These are phyloP conservation scores for Quercus cerris DNA, from an alignment of 306 rosid genomes.

Conservation along the genomic window DNA sequence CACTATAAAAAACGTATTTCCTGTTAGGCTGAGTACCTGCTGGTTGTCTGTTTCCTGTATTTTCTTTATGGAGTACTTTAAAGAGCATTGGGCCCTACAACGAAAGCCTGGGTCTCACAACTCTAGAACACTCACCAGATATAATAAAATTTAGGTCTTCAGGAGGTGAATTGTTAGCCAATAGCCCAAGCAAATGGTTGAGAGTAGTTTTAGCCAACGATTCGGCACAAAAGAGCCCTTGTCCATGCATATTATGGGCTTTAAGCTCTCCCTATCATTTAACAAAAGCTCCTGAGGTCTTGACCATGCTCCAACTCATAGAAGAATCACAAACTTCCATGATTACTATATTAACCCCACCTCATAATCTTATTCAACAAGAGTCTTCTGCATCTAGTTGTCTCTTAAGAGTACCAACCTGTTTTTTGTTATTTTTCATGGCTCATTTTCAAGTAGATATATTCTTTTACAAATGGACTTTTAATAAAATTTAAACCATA, in stretches of 20 bases:
- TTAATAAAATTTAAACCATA: not conserved
- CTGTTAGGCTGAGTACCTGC: not conserved
- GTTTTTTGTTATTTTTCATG: not conserved
- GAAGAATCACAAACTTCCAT: not conserved
- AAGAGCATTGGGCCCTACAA: not conserved
- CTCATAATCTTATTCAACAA: not conserved
- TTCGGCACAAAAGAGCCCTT: not conserved
- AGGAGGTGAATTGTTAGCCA: not conserved
- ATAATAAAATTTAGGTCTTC: not conserved
- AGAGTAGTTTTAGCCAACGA: not conserved
- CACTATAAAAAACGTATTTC: not conserved
- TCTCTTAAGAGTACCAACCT: not conserved
- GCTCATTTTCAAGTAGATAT: not conserved
- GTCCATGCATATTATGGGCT: not conserved
- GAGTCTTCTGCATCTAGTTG: not conserved
- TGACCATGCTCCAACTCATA: not conserved
- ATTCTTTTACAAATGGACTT: not conserved
- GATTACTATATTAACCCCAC: not conserved
- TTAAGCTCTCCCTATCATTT: not conserved
- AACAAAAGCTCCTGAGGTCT: not conserved
- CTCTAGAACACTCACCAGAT: not conserved
- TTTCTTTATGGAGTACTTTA: not conserved
- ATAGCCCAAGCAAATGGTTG: not conserved
- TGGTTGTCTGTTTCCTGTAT: not conserved
- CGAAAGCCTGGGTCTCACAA: not conserved